Evolutionary conservation across 2,329 filamentous ascomycete genomes (phyloP).

Genomic region (Daldinia sp.): DNA sequence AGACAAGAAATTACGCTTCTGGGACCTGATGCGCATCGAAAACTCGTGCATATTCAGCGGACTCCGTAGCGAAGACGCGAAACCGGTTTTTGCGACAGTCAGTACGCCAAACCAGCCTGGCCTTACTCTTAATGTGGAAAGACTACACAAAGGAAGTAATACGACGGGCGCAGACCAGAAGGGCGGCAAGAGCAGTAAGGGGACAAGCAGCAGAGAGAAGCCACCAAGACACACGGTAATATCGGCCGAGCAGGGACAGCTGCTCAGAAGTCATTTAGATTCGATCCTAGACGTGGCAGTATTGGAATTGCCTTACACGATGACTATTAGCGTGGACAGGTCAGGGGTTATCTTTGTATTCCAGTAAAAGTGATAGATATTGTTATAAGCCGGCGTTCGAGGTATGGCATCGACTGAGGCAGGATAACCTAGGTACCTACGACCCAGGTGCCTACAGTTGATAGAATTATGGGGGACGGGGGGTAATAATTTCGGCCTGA

Average conservation of each 20-base stretch:
- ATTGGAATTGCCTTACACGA: constrained; percentile 88
- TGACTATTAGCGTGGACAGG: constrained; percentile 91
- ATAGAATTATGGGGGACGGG: background rate
- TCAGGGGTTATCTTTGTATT: constrained; percentile 91
- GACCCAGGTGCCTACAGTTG: background rate
- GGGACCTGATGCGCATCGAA: constrained; percentile 86
- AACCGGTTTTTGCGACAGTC: constrained; percentile 77
- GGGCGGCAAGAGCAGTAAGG: constrained; percentile 38
- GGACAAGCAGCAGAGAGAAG: constrained; percentile 54
- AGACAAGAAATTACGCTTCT: constrained; percentile 92
- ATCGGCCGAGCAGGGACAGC: constrained; percentile 85
- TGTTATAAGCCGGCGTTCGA: constrained; percentile 13
- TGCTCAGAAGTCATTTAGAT: constrained; percentile 89
- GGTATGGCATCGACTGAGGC: constrained; percentile 1
- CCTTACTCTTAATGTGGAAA: constrained; percentile 75
- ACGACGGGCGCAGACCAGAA: constrained; percentile 49
- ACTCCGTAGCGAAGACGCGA: constrained; percentile 74
- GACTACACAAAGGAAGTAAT: constrained; percentile 58
- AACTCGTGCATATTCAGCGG: constrained; percentile 85
- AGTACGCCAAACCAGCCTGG: constrained; percentile 61
- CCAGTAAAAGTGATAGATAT: constrained; percentile 44
- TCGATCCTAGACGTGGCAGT: constrained; percentile 89
- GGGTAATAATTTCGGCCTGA: constrained; percentile 6
- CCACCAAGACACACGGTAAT: constrained; percentile 85
- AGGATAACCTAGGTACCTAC: background rate